Base-by-base conservation (phyloP, 176 grass and related monocot genomes). In the Eleusine coracana region DNA sequence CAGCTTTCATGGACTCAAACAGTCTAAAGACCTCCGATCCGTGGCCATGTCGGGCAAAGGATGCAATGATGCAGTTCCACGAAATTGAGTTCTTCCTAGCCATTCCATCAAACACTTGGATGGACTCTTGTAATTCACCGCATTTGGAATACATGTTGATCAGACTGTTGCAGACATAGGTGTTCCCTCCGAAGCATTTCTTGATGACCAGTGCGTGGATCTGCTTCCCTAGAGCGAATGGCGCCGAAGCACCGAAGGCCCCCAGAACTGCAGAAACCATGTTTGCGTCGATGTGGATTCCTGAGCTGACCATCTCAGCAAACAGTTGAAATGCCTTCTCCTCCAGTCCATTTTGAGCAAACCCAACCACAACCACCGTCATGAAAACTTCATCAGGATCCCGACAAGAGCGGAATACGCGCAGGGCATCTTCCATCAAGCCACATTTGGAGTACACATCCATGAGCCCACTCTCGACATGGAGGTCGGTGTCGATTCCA, bases 131-230 rank as follows among this genome's bases (percentile, higher is more conserved):
- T 11, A 98, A 38, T 39, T 98, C 92, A 25, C 96, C 96, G 0
- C 96, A 95, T 80, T 95, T 98, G 18, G 90, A 86, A 31, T 98
- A 98, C 96, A 98, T 98, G 62, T 98, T 95, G 64, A 95, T 86
- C 45, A 98, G 80, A 63, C 96, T 89, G 76, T 98, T 98, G 85
- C 84, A 90, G 52, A 98, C 88, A 55, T 91, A 95, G 5, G 82
- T 83, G 78, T 91, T 98, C 41, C 50, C 63, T 55, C 67, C 79
- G 1, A 87, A 85, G 36, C 88, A 84, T 11, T 77, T 93, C 54
- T 95, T 98, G 23, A 93, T 71, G 48, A 78, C 77, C 70, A 93
- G 20, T 7, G 96, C 70, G 36, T 98, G 92, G 76, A 98, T 93
- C 86, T 98, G 92, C 68, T 86, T 95, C 58, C 96, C 96, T 28